Evolutionary conservation across 2,329 filamentous ascomycete genomes (phyloP).

Genomic region (Neonectria sp.): DNA sequence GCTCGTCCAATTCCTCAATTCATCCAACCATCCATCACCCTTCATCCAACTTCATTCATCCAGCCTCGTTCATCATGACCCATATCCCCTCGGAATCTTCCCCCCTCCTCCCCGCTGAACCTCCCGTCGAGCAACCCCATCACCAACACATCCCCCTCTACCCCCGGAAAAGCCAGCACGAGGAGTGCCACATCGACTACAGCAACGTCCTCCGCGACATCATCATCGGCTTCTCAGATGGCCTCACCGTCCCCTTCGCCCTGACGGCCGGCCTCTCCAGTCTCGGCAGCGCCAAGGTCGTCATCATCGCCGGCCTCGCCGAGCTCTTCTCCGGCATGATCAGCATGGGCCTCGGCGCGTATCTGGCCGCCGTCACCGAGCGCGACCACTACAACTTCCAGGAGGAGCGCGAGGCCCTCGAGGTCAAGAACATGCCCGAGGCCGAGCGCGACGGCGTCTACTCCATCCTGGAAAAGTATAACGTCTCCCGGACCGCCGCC

Average conservation of each 20-base stretch:
- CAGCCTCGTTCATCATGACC: slow-evolving; percentile 41
- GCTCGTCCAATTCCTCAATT: too few species aligned
- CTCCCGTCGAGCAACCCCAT: slow-evolving; percentile 47
- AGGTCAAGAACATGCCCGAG: slow-evolving; percentile 60
- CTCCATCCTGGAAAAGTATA: slow-evolving; percentile 66
- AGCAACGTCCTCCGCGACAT: slow-evolving; percentile 71
- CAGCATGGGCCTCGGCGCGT: slow-evolving; percentile 83
- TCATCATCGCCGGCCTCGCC: slow-evolving; percentile 80
- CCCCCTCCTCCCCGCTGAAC: slow-evolving; percentile 52
- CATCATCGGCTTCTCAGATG: slow-evolving; percentile 84
- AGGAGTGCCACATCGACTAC: slow-evolving; percentile 53
- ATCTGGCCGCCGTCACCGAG: slow-evolving; percentile 76
- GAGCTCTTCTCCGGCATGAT: slow-evolving; percentile 84
- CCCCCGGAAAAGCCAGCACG: slow-evolving; percentile 40
- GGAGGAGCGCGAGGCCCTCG: slow-evolving; percentile 59
- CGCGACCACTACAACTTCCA: slow-evolving; percentile 65
- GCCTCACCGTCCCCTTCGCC: slow-evolving; percentile 85
- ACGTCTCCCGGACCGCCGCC: slow-evolving; percentile 60
- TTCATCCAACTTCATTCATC: neutral
- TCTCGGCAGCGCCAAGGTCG: slow-evolving; percentile 75
- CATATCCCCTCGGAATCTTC: slow-evolving; percentile 49
- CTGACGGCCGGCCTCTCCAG: slow-evolving; percentile 81
- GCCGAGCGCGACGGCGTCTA: slow-evolving; percentile 65
- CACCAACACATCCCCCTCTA: slow-evolving; percentile 43
- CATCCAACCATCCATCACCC: slow-evolving; percentile 4